Conservation (phyloP, 805 yeast species). For the Wickerhamiella galacta region DNA sequence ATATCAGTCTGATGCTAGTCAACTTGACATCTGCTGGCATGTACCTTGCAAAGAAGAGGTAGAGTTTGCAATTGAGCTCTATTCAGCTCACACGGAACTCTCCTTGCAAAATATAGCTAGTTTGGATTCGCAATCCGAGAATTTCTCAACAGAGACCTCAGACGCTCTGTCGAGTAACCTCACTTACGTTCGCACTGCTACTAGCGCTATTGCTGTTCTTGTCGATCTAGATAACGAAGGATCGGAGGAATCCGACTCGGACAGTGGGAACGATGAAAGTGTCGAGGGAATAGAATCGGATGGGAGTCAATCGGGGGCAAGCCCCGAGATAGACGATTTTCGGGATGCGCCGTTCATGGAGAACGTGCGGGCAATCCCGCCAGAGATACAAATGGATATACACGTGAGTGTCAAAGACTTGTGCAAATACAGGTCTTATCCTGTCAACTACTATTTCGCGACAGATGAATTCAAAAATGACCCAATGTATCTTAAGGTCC, state of each 20-base stretch:
- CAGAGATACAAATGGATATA: no score
- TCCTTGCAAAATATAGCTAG: slow-evolving; percentile 11
- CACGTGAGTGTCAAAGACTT: slow-evolving; percentile 10
- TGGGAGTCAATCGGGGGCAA: no score
- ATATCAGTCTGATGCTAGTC: slow-evolving; percentile 12
- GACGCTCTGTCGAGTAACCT: slow-evolving; percentile 43
- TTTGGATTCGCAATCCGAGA: slow-evolving; percentile 19
- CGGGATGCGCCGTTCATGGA: no score
- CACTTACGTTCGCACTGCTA: slow-evolving; percentile 37
- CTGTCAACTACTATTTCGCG: slow-evolving; percentile 50
- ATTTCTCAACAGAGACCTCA: slow-evolving; percentile 23
- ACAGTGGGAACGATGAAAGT: not conserved
- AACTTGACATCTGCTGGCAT: slow-evolving; percentile 54
- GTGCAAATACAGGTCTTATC: slow-evolving; percentile 45
- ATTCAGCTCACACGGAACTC: slow-evolving; percentile 29
- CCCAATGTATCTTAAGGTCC: slow-evolving; percentile 34
- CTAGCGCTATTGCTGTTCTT: slow-evolving; percentile 55
- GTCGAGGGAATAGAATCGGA: no score
- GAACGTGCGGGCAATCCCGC: no score
- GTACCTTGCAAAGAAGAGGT: slow-evolving; percentile 43
- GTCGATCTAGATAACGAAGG: slow-evolving; percentile 33
- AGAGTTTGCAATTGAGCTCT: slow-evolving; percentile 42
- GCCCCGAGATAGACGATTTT: no score
- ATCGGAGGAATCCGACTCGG: not conserved
- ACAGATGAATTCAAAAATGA: slow-evolving; percentile 32